phyloP scores from a whole-genome alignment of 768 basidiomycete species.

The Lactarius hengduanensis region DNA sequence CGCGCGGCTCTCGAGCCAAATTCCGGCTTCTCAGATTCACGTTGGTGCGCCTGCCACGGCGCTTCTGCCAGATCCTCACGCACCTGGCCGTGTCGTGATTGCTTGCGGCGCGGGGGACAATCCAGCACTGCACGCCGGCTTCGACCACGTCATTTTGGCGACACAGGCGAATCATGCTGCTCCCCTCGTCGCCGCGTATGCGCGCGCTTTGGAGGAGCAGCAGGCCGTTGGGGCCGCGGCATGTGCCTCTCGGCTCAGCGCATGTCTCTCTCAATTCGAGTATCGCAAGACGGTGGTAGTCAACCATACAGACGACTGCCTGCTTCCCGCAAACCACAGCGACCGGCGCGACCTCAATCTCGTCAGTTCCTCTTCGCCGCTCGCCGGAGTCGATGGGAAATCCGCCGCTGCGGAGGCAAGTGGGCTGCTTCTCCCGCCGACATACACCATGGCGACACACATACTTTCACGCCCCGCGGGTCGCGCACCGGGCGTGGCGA shows the following conservation, averaged over 20 bases:
- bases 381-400: background rate
- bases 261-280: constrained; percentile 51
- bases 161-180: constrained; percentile 70
- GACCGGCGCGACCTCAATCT: constrained; percentile 72
- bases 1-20: constrained; percentile 42
- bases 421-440: constrained; percentile 39
- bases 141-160: constrained; percentile 67
- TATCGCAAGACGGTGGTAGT: constrained; percentile 60
- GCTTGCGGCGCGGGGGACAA: constrained; percentile 36
- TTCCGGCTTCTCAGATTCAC: constrained; percentile 49
- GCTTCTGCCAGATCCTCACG: constrained; percentile 41
- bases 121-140: constrained; percentile 42
- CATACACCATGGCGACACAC: constrained; percentile 74
- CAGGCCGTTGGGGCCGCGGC: constrained; percentile 20
- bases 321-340: constrained; percentile 49
- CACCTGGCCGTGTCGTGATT: constrained; percentile 40
- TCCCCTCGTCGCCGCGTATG: constrained; percentile 50
- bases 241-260: constrained; percentile 42
- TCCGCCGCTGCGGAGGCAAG: background rate
- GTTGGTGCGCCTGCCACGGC: constrained; percentile 50
- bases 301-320: constrained; percentile 62
- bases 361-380: constrained; percentile 34
- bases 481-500: constrained; percentile 37
- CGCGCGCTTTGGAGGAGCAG: constrained; percentile 38
- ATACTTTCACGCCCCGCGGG: constrained; percentile 43